Base-by-base conservation (phyloP, 2,329 filamentous ascomycete genomes). In the Penicillium sp. region DNA sequence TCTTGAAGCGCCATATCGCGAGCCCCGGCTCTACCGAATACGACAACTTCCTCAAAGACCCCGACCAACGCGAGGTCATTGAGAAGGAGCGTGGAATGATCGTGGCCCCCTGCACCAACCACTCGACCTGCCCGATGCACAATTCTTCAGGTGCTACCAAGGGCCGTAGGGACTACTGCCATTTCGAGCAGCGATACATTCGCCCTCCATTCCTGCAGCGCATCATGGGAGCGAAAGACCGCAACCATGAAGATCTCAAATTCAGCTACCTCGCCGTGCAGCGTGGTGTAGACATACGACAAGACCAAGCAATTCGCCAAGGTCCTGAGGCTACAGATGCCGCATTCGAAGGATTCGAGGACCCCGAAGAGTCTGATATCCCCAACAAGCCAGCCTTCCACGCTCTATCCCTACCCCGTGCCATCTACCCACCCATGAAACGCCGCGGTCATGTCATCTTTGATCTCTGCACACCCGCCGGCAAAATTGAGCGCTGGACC, bases 231-330 rank as follows among this genome's bases (percentile, higher is more conserved):
- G 74, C 74, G 6, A 76, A 70, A 54, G 79, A 83, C 59, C 80
- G 80, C 55, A 96, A 95, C 65, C 87, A 94, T 63, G 91, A 95
- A 65, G 89, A 97, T 62, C 79, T 95, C 13, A 79, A 88, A 60
- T 98, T 90, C 70, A 94, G 87, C 65, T 98, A 95, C 66, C 64
- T 98, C 13, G 86, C 86, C 3, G 79, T 97, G 17, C 87, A 88
- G 63, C 83, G 90, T 19, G 93, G 93, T 6, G 75, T 81, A 10
- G 76, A 84, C 61, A 69, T 77, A 4, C 77, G 81, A 22, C 66
- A 71, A 52, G 58, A 54, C 5, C 53, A 66, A 26, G 57, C 58
- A 17, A 60, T 75, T 12, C 52, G 69, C 3, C 78, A 86, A 54
- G 79, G 79, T 37, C 68, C 75, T 26, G 69, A 74, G 38, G 80